Percentiles rank a stretch among this genome's conserved stretches.
Evolutionary conservation across 306 rosid genomes (phyloP).

Genomic region (Gleditsia sinensis): DNA sequence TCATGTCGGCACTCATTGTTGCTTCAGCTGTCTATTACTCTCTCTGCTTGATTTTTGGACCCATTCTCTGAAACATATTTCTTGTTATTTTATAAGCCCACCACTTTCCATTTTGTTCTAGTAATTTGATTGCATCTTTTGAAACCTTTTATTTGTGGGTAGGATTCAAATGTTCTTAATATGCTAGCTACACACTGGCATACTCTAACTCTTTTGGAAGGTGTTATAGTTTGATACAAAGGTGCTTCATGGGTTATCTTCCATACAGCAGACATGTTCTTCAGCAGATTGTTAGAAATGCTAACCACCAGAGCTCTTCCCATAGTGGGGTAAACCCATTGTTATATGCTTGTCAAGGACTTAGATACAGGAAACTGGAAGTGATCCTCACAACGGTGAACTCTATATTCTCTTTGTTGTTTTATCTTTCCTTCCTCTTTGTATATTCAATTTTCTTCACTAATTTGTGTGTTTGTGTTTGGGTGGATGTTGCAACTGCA

Average conservation of each 20-base stretch:
- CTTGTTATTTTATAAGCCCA: background rate
- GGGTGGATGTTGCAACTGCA: constrained; percentile 5
- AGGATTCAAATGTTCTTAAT: background rate
- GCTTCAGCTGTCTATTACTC: background rate
- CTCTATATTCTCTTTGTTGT: background rate
- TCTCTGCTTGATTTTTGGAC: background rate
- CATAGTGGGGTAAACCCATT: constrained; percentile 60
- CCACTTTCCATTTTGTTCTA: background rate
- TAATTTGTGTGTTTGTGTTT: constrained; percentile 27
- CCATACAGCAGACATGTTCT: constrained; percentile 66
- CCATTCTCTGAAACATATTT: background rate
- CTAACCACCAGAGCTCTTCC: constrained; percentile 40
- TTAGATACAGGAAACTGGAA: constrained; percentile 74
- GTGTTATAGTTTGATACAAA: background rate
- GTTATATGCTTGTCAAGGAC: constrained; percentile 68
- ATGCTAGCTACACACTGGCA: background rate
- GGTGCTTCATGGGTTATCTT: constrained; percentile 50
- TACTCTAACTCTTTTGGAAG: background rate
- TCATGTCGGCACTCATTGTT: background rate
- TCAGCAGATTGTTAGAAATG: constrained; percentile 53
- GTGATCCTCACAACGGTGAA: constrained; percentile 77
- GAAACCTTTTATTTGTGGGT: background rate
- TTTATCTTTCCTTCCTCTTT: background rate
- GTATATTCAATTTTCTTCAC: background rate
- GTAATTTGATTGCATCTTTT: background rate